Conservation (phyloP, 2,329 filamentous ascomycete species). For the Neophaeococcomyces mojaviensis region DNA sequence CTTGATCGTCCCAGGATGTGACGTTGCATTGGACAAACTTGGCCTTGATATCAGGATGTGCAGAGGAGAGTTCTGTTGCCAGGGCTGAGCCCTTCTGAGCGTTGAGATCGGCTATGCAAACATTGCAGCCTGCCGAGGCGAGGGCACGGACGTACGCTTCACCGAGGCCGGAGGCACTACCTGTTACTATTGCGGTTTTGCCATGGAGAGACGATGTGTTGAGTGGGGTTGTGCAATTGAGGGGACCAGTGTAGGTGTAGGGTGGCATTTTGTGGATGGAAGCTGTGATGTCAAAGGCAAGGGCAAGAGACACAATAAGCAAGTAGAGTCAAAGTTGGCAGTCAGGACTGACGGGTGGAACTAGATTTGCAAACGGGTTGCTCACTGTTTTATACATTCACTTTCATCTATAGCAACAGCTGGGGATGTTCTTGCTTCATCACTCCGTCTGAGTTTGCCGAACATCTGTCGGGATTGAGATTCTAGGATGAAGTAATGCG, state of each 20-base stretch:
- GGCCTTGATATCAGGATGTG: no score
- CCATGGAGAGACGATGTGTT: conserved; percentile 22
- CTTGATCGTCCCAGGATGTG: conserved; percentile 28
- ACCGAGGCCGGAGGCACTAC: conserved; percentile 28
- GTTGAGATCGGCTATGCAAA: conserved; percentile 22
- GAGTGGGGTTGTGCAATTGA: conserved; percentile 14
- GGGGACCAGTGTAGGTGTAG: conserved; percentile 15
- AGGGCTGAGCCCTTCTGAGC: conserved; percentile 17
- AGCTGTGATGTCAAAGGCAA: no score
- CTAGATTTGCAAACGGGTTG: no score
- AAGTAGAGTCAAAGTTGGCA: no score
- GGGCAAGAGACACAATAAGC: no score
- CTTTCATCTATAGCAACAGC: no score
- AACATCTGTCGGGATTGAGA: no score
- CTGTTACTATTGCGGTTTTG: conserved; percentile 29
- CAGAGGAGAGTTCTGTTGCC: conserved; percentile 20
- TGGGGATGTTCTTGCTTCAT: no score
- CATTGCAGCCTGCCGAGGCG: conserved; percentile 19
- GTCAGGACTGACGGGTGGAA: no score
- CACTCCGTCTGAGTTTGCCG: no score
- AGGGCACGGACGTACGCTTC: conserved; percentile 27
- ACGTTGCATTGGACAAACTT: conserved; percentile 29
- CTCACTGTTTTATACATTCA: no score
- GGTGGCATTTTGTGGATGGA: conserved; percentile 8
- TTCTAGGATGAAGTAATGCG: no score